Evolutionary conservation across 2,329 filamentous ascomycete genomes (phyloP).

Genomic region (Cordyceps militaris): DNA sequence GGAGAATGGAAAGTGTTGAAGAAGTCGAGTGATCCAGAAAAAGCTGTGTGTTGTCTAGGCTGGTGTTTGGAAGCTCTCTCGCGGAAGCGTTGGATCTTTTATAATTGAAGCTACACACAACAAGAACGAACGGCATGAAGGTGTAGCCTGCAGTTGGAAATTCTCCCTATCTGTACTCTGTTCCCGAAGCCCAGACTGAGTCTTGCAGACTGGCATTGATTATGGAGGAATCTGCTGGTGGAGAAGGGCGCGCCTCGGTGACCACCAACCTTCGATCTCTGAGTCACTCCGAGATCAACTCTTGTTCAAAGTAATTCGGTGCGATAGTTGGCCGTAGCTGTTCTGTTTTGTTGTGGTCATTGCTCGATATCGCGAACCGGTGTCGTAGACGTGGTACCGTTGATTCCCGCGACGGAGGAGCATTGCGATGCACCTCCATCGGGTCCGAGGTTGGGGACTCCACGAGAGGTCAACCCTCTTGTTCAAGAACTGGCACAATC

Average conservation of each 20-base stretch:
- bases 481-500: background rate
- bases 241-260: background rate
- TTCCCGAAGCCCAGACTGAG: background rate
- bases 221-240: background rate
- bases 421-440: no score
- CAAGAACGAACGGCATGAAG: background rate
- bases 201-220: background rate
- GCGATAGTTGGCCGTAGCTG: background rate
- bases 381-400: background rate
- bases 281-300: background rate
- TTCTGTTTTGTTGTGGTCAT: background rate
- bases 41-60: background rate
- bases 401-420: no score
- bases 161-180: background rate
- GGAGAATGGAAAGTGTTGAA: background rate
- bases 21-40: background rate
- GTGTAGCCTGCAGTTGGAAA: background rate
- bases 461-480: background rate
- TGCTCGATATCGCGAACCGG: background rate
- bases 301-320: background rate
- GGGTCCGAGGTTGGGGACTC: background rate
- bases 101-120: background rate
- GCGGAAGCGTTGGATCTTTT: background rate
- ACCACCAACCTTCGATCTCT: background rate
- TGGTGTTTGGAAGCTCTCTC: background rate